These are phyloP conservation scores for Phytopythium aichiense DNA, from an alignment of 352 stramenopile genomes.

Conservation along the genomic window DNA sequence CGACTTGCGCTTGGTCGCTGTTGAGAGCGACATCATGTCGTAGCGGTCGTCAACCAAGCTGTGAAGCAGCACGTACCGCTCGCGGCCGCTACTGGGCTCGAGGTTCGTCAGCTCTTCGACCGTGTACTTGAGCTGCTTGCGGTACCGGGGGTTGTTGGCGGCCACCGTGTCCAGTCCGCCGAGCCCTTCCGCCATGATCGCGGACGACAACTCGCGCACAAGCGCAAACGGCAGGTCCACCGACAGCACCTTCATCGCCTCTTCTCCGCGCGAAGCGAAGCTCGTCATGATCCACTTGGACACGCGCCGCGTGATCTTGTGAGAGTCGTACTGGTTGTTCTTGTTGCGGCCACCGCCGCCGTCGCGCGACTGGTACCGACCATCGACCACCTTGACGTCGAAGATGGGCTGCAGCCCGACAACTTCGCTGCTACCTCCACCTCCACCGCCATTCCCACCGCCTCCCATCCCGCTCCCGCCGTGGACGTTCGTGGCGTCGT, in stretches of 20 bases:
- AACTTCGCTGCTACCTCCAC: constrained; percentile 3
- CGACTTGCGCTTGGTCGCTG: constrained; percentile 39
- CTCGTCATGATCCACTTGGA: constrained; percentile 85
- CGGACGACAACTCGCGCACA: constrained; percentile 76
- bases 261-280: constrained; percentile 64
- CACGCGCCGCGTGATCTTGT: constrained; percentile 78
- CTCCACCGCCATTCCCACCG: constrained; percentile 3
- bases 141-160: constrained; percentile 61
- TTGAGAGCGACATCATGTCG: constrained; percentile 78
- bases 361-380: constrained; percentile 52
- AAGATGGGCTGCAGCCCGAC: constrained; percentile 57
- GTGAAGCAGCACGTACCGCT: constrained; percentile 80
- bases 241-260: constrained; percentile 82
- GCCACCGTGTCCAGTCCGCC: constrained; percentile 53
- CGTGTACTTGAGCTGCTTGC: constrained; percentile 79
- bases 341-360: constrained; percentile 60
- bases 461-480: constrained; percentile 11
- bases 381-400: constrained; percentile 72
- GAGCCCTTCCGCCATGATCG: constrained; percentile 68
- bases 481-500: constrained; percentile 18
- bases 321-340: constrained; percentile 56
- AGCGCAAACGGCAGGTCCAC: constrained; percentile 78
- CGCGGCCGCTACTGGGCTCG: constrained; percentile 44
- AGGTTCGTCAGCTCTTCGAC: constrained; percentile 71
- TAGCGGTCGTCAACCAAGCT: constrained; percentile 84